Base-by-base conservation (phyloP, 441 rosid genomes). In the Corymbia calophylla region DNA sequence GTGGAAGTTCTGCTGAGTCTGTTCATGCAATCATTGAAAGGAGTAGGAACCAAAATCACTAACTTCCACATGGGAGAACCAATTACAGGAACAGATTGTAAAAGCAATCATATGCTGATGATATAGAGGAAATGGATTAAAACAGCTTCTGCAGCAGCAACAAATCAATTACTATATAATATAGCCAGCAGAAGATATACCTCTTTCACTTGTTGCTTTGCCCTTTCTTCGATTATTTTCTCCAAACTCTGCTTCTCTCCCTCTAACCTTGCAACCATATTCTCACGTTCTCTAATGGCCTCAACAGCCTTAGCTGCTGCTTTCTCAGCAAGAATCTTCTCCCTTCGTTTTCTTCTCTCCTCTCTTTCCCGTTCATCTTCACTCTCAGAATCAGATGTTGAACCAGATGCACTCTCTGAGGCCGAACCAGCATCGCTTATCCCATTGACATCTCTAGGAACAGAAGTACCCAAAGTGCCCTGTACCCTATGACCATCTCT, bases 211-310 rank as follows among this genome's bases (percentile, higher is more conserved):
- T 96, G 99, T 90, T 98, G 99, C 93, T 94, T 98, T 88, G 99
- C 99, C 92, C 95, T 96, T 91, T 96, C 99, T 89, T 96, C 99
- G n/a, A 96, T 95, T 93, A 96, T 96, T 92, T 97, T 98, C 96
- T 97, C 99, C 92, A 98, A 93, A 93, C 98, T 96, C 93, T 95
- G 96, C 93, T 96, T 98, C 93, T 98, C 99, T 29, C 99, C 99
- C 92, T 98, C 99, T 88, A 97, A 93, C 93, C 95, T 95, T 54
- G 99, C 99, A 89, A 97, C 96, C 94, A 92, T 89, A 92, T 98
- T 96, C 93, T 98, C 99, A 87, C 94, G 95, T 92, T 97, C 99
- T 94, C 94, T 96, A 91, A 97, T 95, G 70, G 94, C 96, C 88
- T 92, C 96, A 70, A 92, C 93, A 89, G 98, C 97, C 94, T 95